Evolutionary conservation across 495 filamentous ascomycete species (phyloP).

Genomic region (Penicillium verhagenii): DNA sequence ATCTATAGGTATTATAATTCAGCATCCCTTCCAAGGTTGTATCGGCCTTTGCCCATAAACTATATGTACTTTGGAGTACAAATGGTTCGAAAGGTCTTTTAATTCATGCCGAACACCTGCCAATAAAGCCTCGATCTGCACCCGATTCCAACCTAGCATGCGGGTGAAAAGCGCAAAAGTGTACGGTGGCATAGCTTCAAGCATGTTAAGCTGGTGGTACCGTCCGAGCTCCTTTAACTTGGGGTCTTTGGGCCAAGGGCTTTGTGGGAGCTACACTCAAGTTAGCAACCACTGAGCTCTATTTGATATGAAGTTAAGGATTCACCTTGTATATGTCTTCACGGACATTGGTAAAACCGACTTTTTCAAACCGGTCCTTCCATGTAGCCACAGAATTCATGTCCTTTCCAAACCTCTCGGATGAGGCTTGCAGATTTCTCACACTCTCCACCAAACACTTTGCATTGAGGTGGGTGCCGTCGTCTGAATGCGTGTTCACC

Average conservation of each 20-base stretch:
- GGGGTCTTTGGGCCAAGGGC: constrained; percentile 53
- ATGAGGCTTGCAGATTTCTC: constrained; percentile 26
- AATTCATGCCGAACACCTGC: constrained; percentile 54
- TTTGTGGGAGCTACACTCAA: constrained; percentile 39
- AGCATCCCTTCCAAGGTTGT: not conserved
- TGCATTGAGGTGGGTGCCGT: constrained; percentile 46
- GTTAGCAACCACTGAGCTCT: not conserved
- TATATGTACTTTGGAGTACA: constrained; percentile 37
- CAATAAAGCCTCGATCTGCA: constrained; percentile 54
- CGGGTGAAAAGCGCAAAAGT: constrained; percentile 54
- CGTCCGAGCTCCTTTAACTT: constrained; percentile 50
- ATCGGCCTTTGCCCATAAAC: constrained; percentile 41
- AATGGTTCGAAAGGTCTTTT: constrained; percentile 48
- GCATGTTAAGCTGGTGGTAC: constrained; percentile 47
- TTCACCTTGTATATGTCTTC: constrained; percentile 44
- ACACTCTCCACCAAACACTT: constrained; percentile 34
- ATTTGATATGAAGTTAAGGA: constrained; percentile 6
- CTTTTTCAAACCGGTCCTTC: constrained; percentile 49
- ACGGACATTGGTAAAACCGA: constrained; percentile 54
- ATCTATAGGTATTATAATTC: no score
- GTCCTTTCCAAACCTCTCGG: constrained; percentile 38
- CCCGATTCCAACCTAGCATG: constrained; percentile 50
- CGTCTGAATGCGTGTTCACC: constrained; percentile 50
- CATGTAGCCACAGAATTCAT: constrained; percentile 32
- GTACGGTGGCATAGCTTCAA: constrained; percentile 49